phyloP scores from a whole-genome alignment of 768 basidiomycete genomes.

The Russula sp. region DNA sequence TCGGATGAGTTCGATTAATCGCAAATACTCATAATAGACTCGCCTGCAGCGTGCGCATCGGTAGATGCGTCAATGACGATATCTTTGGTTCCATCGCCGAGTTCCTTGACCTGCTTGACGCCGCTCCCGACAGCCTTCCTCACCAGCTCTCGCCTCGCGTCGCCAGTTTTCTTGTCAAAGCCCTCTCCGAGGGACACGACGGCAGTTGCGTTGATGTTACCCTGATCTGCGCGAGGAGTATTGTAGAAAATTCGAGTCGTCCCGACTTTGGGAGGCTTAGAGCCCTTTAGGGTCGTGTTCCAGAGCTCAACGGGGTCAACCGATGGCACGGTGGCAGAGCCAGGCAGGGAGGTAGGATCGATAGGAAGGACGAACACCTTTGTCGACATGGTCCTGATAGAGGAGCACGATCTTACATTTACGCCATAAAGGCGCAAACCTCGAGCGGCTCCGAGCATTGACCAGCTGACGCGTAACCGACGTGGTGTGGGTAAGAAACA shows the following conservation, averaged over 20 bases:
- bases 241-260: conserved; percentile 65
- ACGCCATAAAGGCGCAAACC: conserved; percentile 13
- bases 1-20: conserved; percentile 22
- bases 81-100: conserved; percentile 57
- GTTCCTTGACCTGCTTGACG: conserved; percentile 61
- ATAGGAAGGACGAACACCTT: conserved; percentile 57
- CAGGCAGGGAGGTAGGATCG: conserved; percentile 44
- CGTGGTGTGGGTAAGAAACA: not conserved
- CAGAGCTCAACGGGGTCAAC: conserved; percentile 52
- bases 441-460: conserved; percentile 12
- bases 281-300: conserved; percentile 46
- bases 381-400: conserved; percentile 43
- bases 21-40: conserved; percentile 29
- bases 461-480: not conserved
- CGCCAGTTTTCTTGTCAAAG: conserved; percentile 46
- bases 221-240: conserved; percentile 40
- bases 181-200: conserved; percentile 58
- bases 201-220: conserved; percentile 44
- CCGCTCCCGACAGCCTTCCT: conserved; percentile 70
- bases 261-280: conserved; percentile 51
- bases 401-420: conserved; percentile 28
- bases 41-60: conserved; percentile 79
- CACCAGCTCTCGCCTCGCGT: conserved; percentile 58
- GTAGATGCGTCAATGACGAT: conserved; percentile 59
- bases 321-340: conserved; percentile 36